Evolutionary conservation across 352 stramenopile genomes (phyloP).

Genomic region (Pythium chondricola): DNA sequence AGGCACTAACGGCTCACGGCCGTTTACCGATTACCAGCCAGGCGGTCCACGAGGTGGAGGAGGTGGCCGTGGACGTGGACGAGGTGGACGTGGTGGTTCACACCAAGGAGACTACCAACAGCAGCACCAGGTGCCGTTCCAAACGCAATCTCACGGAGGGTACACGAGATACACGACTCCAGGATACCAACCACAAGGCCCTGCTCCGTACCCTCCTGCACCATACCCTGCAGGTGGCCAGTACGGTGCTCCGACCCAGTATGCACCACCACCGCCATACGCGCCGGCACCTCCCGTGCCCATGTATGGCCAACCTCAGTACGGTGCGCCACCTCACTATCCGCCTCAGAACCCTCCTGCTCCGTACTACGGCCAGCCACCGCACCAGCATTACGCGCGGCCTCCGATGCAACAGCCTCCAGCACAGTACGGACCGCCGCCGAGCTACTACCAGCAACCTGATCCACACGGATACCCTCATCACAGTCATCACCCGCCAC

Average conservation of each 20-base stretch:
- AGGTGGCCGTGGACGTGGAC: slow-evolving; percentile 13
- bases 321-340: slow-evolving; percentile 8
- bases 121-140: slow-evolving; percentile 9
- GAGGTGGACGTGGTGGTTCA: not conserved
- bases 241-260: slow-evolving; percentile 9
- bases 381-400: slow-evolving; percentile 10
- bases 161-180: slow-evolving; percentile 22
- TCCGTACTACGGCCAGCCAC: slow-evolving; percentile 14
- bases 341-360: slow-evolving; percentile 14
- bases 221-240: not conserved
- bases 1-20: not conserved
- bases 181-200: slow-evolving; percentile 14
- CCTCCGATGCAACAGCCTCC: slow-evolving; percentile 7
- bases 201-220: slow-evolving; percentile 3
- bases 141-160: slow-evolving; percentile 20
- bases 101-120: slow-evolving; percentile 1
- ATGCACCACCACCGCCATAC: slow-evolving; percentile 3
- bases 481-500: slow-evolving; percentile 13
- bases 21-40: slow-evolving; percentile 24
- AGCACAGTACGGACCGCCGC: slow-evolving; percentile 12
- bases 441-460: slow-evolving; percentile 17
- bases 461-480: slow-evolving; percentile 8
- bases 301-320: slow-evolving; percentile 9
- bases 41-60: slow-evolving; percentile 4
- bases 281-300: slow-evolving; percentile 9